These are phyloP conservation scores for Lichenothelia convexa DNA, from an alignment of 495 filamentous ascomycete species.

Conservation along the genomic window DNA sequence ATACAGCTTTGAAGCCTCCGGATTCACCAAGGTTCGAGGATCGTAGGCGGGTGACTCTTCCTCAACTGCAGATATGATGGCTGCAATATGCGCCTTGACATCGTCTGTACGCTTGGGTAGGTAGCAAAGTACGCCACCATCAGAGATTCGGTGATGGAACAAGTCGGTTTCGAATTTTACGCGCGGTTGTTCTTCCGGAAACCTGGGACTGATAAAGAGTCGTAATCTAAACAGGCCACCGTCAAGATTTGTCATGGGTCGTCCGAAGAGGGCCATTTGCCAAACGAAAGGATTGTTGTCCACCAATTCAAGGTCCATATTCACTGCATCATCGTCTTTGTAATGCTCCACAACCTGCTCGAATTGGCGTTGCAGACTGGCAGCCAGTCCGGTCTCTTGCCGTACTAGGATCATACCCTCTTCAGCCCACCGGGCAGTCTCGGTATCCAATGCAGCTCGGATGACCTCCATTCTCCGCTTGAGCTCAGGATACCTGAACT, in stretches of 20 bases:
- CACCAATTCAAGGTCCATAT: slow-evolving; percentile 55
- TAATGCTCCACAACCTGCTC: slow-evolving; percentile 64
- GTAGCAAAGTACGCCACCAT: slow-evolving; percentile 68
- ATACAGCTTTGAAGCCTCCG: slow-evolving; percentile 68
- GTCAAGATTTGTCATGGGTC: slow-evolving; percentile 83
- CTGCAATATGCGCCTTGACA: slow-evolving; percentile 65
- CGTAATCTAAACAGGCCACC: slow-evolving; percentile 75
- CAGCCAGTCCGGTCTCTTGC: slow-evolving; percentile 57
- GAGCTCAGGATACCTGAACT: slow-evolving; percentile 66
- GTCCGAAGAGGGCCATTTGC: slow-evolving; percentile 65
- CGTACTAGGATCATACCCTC: slow-evolving; percentile 45
- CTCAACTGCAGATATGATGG: slow-evolving; percentile 66
- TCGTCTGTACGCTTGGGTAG: slow-evolving; percentile 57
- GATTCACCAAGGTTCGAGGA: slow-evolving; percentile 72
- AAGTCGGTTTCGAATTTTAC: slow-evolving; percentile 62
- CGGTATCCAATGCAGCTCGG: slow-evolving; percentile 46
- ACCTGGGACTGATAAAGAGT: slow-evolving; percentile 67
- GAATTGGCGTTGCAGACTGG: slow-evolving; percentile 63
- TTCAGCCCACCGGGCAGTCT: slow-evolving; percentile 50
- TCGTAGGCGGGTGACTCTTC: slow-evolving; percentile 80
- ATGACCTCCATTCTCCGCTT: slow-evolving; percentile 47
- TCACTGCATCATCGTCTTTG: slow-evolving; percentile 45
- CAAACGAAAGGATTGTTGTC: slow-evolving; percentile 54
- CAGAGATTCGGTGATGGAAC: slow-evolving; percentile 77
- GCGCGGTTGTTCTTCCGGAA: slow-evolving; percentile 82